Percentiles rank a stretch among this genome's conserved stretches.
Evolutionary conservation across 441 rosid genomes (phyloP).

Genomic region (Gossypium davidsonii): DNA sequence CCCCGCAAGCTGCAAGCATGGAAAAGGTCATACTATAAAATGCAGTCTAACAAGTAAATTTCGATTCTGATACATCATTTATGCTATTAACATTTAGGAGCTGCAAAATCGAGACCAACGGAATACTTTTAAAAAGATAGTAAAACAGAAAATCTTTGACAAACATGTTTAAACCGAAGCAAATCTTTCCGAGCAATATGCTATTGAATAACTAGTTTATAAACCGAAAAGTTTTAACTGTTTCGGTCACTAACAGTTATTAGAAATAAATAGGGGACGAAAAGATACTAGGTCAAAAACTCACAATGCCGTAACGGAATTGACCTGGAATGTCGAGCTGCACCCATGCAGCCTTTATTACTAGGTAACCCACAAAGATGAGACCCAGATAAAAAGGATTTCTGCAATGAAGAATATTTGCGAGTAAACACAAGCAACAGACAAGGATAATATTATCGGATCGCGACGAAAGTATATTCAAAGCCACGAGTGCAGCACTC

Average conservation of each 20-base stretch:
- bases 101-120: not conserved
- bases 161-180: not conserved
- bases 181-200: not conserved
- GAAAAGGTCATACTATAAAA: not conserved
- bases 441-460: not conserved
- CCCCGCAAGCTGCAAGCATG: slow-evolving; percentile 65
- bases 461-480: slow-evolving; percentile 4
- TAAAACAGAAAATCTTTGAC: not conserved
- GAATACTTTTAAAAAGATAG: not conserved
- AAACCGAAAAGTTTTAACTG: not conserved
- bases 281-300: slow-evolving; percentile 18
- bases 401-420: slow-evolving; percentile 41
- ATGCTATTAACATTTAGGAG: not conserved
- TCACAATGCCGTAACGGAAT: slow-evolving; percentile 79
- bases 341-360: slow-evolving; percentile 85
- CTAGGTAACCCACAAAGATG: slow-evolving; percentile 64
- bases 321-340: slow-evolving; percentile 74
- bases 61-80: not conserved
- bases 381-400: slow-evolving; percentile 73
- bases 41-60: not conserved
- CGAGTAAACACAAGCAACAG: slow-evolving; percentile 7
- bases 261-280: not conserved
- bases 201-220: not conserved
- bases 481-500: slow-evolving; percentile 12
- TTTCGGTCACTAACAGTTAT: not conserved